Evolutionary conservation across 2,329 filamentous ascomycete genomes (phyloP).

Genomic region (Phyllosticta citriasiana): DNA sequence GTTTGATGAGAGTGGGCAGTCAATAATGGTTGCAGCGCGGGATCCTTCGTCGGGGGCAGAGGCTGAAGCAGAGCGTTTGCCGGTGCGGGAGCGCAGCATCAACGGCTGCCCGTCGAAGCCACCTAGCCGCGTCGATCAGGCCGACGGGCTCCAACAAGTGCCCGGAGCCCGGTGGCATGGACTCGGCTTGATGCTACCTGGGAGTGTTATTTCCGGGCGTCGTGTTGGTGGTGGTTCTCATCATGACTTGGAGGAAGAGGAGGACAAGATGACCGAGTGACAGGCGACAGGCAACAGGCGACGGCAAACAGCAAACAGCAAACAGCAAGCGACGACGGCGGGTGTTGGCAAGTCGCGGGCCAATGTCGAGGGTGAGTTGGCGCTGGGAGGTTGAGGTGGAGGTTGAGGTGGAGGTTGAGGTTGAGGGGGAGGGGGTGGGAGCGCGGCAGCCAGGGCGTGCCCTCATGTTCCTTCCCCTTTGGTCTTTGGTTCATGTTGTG

Average conservation of each 20-base stretch:
- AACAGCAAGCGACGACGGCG: not conserved
- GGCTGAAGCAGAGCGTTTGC: not conserved
- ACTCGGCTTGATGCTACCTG: not conserved
- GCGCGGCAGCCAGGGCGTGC: not conserved
- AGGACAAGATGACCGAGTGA: not conserved
- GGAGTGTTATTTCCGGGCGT: not conserved
- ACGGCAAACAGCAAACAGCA: too few relatives aligned
- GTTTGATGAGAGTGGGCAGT: not conserved
- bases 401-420: not conserved
- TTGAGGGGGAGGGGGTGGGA: not conserved
- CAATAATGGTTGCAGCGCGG: not conserved
- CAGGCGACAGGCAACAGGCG: too few relatives aligned
- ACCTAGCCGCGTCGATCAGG: constrained; percentile 2
- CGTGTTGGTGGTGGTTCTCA: not conserved
- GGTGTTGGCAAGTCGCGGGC: not conserved
- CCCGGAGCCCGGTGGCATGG: not conserved
- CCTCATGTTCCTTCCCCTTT: not conserved
- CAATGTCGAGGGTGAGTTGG: not conserved
- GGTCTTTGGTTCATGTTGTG: not conserved
- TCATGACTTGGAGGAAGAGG: not conserved
- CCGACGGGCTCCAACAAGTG: not conserved
- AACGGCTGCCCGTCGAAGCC: not conserved
- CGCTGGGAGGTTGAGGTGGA: not conserved
- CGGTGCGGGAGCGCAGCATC: not conserved
- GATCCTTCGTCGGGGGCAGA: not conserved